Conservation (phyloP, 1,284 basidiomycete genomes). For the Lignosus rhinocerotis region DNA sequence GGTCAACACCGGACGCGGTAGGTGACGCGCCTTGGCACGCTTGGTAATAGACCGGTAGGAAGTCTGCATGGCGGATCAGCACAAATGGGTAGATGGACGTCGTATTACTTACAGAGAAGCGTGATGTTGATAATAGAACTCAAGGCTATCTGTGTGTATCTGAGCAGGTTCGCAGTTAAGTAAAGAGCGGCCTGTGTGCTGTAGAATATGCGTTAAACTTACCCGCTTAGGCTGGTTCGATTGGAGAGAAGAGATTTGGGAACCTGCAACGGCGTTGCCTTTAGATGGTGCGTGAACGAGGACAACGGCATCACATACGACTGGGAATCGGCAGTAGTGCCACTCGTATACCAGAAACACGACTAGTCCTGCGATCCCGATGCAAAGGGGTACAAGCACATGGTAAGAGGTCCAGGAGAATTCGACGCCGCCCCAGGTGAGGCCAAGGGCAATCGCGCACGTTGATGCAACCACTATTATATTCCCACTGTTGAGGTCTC, state of each 20-base stretch:
- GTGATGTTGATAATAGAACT: slow-evolving; percentile 17
- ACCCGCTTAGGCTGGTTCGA: slow-evolving; percentile 33
- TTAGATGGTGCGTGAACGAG: neutral
- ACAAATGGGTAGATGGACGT: neutral
- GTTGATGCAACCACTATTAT: slow-evolving; percentile 4
- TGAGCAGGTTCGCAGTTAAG: neutral
- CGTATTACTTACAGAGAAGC: slow-evolving; percentile 13
- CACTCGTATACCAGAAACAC: slow-evolving; percentile 9
- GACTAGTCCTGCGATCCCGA: slow-evolving; percentile 11
- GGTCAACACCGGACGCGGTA: slow-evolving; percentile 42
- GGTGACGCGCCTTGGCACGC: slow-evolving; percentile 44
- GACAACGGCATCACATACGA: neutral
- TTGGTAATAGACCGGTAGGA: slow-evolving; percentile 45
- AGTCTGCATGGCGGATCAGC: slow-evolving; percentile 8
- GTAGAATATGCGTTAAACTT: neutral
- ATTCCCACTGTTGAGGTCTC: slow-evolving; percentile 9
- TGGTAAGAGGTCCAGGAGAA: slow-evolving; percentile 10
- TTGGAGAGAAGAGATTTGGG: slow-evolving; percentile 32
- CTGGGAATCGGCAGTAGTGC: neutral
- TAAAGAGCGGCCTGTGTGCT: neutral
- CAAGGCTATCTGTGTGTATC: slow-evolving; percentile 25
- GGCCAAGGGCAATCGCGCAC: slow-evolving; percentile 3
- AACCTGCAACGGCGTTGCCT: slow-evolving; percentile 17
- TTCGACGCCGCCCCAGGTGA: slow-evolving; percentile 16
- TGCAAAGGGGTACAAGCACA: slow-evolving; percentile 13